phyloP scores from a whole-genome alignment of 179 eudicot genomes.

The Drosera spatulata region DNA sequence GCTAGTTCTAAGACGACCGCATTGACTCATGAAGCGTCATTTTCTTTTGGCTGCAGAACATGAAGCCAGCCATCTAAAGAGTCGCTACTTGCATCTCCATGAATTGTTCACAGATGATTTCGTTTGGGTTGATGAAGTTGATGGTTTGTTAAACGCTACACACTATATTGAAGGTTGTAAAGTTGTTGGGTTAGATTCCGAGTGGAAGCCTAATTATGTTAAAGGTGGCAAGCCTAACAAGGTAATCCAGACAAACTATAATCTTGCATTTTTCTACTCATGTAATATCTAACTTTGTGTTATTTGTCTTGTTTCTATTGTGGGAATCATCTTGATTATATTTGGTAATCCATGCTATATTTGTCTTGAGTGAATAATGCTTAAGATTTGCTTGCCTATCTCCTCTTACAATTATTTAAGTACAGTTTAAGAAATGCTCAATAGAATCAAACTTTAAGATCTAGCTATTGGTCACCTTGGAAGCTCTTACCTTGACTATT shows the following conservation, averaged over 20 bases:
- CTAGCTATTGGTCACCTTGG: no score
- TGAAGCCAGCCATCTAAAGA: constrained; percentile 29
- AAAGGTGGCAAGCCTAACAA: constrained; percentile 72
- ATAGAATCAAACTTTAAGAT: no score
- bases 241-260: constrained; percentile 23
- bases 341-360: no score
- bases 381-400: no score
- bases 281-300: no score
- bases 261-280: no score
- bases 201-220: constrained; percentile 90
- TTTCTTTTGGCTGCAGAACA: constrained; percentile 34
- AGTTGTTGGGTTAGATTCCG: constrained; percentile 91
- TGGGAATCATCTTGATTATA: no score
- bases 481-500: neutral
- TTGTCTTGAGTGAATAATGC: no score
- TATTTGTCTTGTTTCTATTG: neutral
- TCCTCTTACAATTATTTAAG: no score
- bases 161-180: constrained; percentile 71
- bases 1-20: neutral
- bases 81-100: constrained; percentile 52
- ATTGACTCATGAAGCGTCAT: constrained; percentile 4
- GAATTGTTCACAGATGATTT: constrained; percentile 59
- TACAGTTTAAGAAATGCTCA: no score
- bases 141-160: constrained; percentile 54
- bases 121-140: constrained; percentile 76